A percentile compares a stretch with the other conserved stretches of the same genome.
Conservation (phyloP, 345 rosid species). For the Eucalyptus marginata region DNA sequence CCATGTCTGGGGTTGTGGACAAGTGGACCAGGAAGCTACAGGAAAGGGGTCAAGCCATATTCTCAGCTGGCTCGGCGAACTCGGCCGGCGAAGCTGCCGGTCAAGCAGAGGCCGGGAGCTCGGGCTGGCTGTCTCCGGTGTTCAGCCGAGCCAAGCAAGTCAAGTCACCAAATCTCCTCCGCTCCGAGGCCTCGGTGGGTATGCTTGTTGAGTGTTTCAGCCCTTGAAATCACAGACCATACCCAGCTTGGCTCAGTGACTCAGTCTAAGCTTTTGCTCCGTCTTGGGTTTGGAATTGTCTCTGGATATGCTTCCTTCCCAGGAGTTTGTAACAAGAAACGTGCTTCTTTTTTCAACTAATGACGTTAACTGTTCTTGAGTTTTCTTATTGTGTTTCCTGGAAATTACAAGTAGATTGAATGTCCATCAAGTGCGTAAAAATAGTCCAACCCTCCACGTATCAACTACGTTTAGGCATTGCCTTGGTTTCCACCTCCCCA, state of each 20-base stretch:
- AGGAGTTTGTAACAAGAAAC: neutral
- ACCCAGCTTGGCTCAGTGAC: neutral
- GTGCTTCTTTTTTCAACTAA: neutral
- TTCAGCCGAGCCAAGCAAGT: neutral
- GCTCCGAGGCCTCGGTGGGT: neutral
- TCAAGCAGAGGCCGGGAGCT: neutral
- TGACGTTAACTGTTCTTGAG: neutral
- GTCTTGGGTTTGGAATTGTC: neutral
- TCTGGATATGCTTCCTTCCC: neutral
- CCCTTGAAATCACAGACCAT: neutral
- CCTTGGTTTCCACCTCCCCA: neutral
- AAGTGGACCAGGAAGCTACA: conserved; percentile 27
- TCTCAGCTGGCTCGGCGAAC: neutral
- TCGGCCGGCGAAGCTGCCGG: neutral
- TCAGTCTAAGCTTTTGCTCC: too few species aligned
- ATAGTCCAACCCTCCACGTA: neutral
- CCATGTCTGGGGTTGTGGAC: conserved; percentile 38
- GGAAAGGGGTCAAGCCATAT: conserved; percentile 16
- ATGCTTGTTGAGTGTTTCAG: conserved; percentile 7
- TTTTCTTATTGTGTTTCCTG: neutral
- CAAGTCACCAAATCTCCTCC: neutral
- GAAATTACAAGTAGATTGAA: neutral
- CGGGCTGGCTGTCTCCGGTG: neutral
- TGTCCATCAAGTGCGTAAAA: neutral
- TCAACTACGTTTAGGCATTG: fast-evolving